Evolutionary conservation across 148 eudicot species (phyloP).

Genomic region (Dysphania ambrosioides): DNA sequence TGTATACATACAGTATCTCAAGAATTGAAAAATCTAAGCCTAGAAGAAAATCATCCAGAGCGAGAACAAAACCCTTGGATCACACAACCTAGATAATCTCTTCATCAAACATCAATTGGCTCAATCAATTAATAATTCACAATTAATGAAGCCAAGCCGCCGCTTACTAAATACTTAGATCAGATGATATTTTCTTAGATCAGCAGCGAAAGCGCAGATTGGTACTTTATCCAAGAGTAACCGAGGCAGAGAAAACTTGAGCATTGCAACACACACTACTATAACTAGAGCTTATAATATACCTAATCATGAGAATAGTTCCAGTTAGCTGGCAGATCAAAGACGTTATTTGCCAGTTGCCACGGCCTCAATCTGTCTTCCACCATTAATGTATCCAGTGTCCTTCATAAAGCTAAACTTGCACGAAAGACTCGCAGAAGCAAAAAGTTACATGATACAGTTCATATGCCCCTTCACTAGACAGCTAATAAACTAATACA

Average conservation of each 20-base stretch:
- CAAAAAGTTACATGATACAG: not conserved
- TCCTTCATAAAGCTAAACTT: not conserved
- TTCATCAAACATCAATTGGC: not conserved
- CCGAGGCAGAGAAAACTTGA: not conserved
- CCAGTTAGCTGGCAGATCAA: not conserved
- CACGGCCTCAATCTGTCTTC: not conserved
- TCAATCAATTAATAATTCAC: conserved; percentile 10
- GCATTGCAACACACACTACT: not conserved
- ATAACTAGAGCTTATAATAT: not conserved
- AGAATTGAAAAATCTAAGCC: not conserved
- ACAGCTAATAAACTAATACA: too few species aligned
- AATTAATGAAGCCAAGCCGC: not conserved
- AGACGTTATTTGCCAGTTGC: not conserved
- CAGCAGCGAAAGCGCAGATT: not conserved
- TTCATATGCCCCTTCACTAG: too few species aligned
- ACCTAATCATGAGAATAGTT: not conserved
- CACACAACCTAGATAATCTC: not conserved
- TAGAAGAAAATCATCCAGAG: conserved; percentile 1
- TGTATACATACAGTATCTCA: not conserved
- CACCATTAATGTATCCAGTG: not conserved
- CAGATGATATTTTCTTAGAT: not conserved
- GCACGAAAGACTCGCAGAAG: not conserved
- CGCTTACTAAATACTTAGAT: not conserved
- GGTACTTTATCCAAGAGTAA: not conserved
- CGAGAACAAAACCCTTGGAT: not conserved